These are phyloP conservation scores for Colletotrichum orchidophilum DNA, from an alignment of 2,329 filamentous ascomycete species.

Conservation along the genomic window DNA sequence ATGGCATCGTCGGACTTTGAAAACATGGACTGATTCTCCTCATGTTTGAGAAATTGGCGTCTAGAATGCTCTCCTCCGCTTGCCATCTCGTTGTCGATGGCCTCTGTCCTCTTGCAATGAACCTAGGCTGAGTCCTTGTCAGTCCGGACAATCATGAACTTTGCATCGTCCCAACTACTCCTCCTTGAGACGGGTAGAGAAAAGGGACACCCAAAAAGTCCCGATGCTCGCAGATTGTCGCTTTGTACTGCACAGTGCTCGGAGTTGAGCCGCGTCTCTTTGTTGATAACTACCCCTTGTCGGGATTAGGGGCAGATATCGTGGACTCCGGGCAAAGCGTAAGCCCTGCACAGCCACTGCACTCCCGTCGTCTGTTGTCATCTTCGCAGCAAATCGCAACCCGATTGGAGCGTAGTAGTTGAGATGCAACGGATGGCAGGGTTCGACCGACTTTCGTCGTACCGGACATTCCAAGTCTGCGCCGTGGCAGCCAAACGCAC, in stretches of 20 bases:
- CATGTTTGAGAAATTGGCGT: background rate
- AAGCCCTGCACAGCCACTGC: background rate
- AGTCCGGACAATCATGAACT: slow-evolving; percentile 25
- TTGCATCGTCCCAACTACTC: slow-evolving; percentile 19
- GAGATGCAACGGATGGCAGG: background rate
- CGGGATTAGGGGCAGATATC: background rate
- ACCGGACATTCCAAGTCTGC: background rate
- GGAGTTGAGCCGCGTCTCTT: background rate
- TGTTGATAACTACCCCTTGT: background rate
- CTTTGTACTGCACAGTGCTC: slow-evolving; percentile 27
- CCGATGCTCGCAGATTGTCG: slow-evolving; percentile 8
- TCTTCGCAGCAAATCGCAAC: background rate
- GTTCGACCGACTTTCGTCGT: background rate
- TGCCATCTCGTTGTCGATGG: background rate
- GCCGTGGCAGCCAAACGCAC: background rate
- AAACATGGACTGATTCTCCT: background rate
- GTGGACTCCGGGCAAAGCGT: background rate
- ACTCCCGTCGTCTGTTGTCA: slow-evolving; percentile 8
- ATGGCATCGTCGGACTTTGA: background rate
- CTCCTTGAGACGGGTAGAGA: background rate
- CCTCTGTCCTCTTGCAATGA: background rate
- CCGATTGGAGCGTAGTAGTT: background rate
- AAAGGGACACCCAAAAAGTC: background rate
- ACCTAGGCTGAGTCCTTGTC: slow-evolving; percentile 1
- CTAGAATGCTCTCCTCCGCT: background rate